Evolutionary conservation across 176 grass and related monocot genomes (phyloP).

Genomic region (Stipa capillata): DNA sequence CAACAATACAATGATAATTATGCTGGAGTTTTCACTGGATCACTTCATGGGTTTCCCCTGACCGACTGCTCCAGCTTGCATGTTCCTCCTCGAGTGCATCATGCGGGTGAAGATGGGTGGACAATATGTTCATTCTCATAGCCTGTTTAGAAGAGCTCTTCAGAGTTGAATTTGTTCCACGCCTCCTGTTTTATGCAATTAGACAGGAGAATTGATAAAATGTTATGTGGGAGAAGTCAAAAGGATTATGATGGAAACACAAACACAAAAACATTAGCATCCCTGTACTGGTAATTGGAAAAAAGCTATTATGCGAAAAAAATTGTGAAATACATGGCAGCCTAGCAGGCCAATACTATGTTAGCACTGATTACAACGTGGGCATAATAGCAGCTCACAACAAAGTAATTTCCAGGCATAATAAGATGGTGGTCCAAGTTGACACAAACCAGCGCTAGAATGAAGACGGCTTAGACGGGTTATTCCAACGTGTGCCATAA

Average conservation of each 20-base stretch:
- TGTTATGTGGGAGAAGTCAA: background rate
- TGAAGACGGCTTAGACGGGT: too few relatives aligned
- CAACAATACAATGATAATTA: background rate
- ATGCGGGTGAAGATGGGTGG: background rate
- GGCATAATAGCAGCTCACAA: background rate
- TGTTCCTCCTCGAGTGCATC: background rate
- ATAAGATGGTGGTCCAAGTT: background rate
- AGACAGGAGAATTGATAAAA: background rate
- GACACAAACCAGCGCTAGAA: background rate
- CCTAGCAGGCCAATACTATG: background rate
- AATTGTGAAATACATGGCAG: background rate
- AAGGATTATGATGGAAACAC: background rate
- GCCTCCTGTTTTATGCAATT: conserved; percentile 50
- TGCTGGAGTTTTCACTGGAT: conserved; percentile 13
- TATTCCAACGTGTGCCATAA: background rate
- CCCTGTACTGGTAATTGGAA: background rate
- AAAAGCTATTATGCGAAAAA: background rate
- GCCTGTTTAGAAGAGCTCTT: conserved; percentile 52
- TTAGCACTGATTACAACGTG: conserved; percentile 6
- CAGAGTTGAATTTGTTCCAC: conserved; percentile 69
- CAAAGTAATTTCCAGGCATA: background rate
- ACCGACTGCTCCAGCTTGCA: background rate
- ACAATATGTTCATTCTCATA: background rate
- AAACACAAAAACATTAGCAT: background rate
- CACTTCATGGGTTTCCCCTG: background rate